phyloP scores from a whole-genome alignment of 192 early-diverging fungal genomes.

The Podila minutissima region DNA sequence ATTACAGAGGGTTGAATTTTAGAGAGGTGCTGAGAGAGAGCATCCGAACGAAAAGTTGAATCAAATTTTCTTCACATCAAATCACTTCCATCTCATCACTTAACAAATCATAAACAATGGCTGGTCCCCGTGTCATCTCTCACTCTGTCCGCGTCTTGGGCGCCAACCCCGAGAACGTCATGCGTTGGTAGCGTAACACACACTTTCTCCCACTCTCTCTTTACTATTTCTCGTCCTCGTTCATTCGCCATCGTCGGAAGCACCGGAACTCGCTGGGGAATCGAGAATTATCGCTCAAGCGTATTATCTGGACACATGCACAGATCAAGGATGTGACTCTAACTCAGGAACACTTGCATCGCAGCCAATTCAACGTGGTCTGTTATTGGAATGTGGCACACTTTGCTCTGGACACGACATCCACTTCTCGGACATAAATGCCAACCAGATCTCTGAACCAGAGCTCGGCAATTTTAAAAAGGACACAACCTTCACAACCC shows the following conservation, averaged over 20 bases:
- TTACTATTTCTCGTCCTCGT: neutral
- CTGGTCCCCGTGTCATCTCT: constrained; percentile 48
- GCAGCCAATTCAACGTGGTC: too few species aligned
- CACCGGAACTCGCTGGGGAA: neutral
- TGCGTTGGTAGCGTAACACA: constrained; percentile 27
- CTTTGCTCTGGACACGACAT: too few species aligned
- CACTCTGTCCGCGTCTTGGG: constrained; percentile 51
- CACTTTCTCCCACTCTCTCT: neutral
- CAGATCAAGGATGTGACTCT: too few species aligned
- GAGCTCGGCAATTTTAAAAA: too few species aligned
- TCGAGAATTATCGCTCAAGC: too few species aligned
- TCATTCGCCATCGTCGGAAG: neutral
- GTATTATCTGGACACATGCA: too few species aligned
- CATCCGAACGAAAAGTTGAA: neutral
- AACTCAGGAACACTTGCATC: too few species aligned
- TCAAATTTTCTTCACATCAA: neutral
- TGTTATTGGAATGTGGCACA: too few species aligned
- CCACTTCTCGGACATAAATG: too few species aligned
- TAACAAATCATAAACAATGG: constrained; percentile 17
- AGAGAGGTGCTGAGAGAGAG: neutral
- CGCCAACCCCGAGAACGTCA: constrained; percentile 48
- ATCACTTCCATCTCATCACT: neutral
- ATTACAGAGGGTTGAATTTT: too few species aligned
- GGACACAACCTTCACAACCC: too few species aligned
- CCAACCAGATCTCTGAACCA: too few species aligned